These are phyloP conservation scores for Cylindrodendrum hubeiense DNA, from an alignment of 2,329 filamentous ascomycete species.

Conservation along the genomic window DNA sequence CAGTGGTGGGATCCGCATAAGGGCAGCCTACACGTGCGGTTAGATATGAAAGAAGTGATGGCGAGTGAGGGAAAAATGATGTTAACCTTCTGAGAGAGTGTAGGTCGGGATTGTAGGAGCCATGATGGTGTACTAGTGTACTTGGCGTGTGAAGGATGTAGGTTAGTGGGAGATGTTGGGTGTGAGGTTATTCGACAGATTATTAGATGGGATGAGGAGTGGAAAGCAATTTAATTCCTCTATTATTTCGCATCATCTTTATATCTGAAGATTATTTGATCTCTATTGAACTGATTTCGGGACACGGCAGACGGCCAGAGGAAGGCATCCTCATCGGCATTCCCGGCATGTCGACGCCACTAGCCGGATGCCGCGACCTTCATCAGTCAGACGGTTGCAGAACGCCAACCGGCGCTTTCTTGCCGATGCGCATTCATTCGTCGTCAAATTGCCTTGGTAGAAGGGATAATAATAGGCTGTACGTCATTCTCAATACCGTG, in stretches of 20 bases:
- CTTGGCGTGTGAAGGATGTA: no score
- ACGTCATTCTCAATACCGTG: background rate
- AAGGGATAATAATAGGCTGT: background rate
- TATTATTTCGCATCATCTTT: background rate
- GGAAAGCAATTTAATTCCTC: background rate
- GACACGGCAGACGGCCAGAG: background rate
- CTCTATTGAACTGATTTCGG: background rate
- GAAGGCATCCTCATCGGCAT: background rate
- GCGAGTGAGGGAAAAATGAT: no score
- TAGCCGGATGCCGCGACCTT: background rate
- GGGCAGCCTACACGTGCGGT: background rate
- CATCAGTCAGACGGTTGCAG: no score
- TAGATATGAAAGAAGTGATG: no score
- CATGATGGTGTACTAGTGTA: no score
- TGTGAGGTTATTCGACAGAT: no score
- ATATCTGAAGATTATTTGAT: background rate
- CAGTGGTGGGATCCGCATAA: slow-evolving; percentile 13
- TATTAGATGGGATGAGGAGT: background rate
- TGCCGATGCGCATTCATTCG: no score
- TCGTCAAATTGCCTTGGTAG: background rate
- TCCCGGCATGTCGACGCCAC: background rate
- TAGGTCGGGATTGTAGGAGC: slow-evolving; percentile 1
- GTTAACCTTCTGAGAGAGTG: slow-evolving; percentile 9
- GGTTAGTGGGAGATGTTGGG: no score
- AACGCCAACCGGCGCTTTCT: no score